Percentiles rank a stretch among this genome's conserved stretches.
Conservation (phyloP, 108 stramenopile genomes). For the Skeletonema marinoi region DNA sequence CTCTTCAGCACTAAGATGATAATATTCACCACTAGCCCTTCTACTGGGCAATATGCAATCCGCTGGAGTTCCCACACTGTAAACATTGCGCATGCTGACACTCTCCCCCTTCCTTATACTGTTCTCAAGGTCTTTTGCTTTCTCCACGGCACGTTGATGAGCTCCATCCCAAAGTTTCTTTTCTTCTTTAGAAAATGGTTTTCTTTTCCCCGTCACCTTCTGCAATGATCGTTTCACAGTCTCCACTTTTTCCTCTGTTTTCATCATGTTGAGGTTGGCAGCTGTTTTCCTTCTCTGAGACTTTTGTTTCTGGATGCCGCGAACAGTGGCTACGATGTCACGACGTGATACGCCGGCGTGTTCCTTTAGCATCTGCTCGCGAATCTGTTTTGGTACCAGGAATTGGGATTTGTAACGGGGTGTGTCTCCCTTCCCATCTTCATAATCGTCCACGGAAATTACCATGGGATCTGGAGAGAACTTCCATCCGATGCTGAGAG, state of each 20-base stretch:
- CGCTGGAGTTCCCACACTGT: constrained; percentile 25
- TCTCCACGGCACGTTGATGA: constrained; percentile 33
- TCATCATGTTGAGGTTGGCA: constrained; percentile 60
- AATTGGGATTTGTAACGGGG: constrained; percentile 47
- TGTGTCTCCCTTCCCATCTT: constrained; percentile 30
- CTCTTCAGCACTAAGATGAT: background rate
- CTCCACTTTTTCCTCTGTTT: constrained; percentile 63
- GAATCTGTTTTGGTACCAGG: constrained; percentile 58
- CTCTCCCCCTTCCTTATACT: constrained; percentile 30
- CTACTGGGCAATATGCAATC: constrained; percentile 13
- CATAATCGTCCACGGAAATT: constrained; percentile 59
- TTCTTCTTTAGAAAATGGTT: constrained; percentile 19
- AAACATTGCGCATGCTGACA: constrained; percentile 17
- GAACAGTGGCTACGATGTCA: constrained; percentile 66
- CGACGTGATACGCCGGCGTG: constrained; percentile 59
- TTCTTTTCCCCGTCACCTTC: constrained; percentile 5
- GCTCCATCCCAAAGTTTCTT: constrained; percentile 41
- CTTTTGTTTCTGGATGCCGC: constrained; percentile 60
- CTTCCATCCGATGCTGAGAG: constrained; percentile 48
- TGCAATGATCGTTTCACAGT: constrained; percentile 14
- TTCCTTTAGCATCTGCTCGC: constrained; percentile 62
- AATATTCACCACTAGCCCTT: background rate
- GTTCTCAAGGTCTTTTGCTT: constrained; percentile 39
- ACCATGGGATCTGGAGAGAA: constrained; percentile 26
- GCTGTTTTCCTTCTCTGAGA: constrained; percentile 72